phyloP scores from a whole-genome alignment of 2,329 filamentous ascomycete species.

The Calonectria multiphialidica region DNA sequence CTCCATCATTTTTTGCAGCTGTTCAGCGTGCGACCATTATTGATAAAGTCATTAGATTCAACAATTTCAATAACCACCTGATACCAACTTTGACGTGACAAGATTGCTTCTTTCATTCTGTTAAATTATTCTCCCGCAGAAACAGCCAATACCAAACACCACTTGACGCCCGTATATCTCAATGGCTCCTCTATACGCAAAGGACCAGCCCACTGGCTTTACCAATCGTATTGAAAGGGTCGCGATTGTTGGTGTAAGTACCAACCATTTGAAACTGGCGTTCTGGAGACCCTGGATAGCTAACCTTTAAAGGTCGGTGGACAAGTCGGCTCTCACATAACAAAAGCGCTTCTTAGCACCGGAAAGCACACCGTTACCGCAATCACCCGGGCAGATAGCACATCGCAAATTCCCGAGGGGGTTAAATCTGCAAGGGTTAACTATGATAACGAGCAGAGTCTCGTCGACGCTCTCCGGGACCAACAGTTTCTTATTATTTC shows the following conservation, averaged over 20 bases:
- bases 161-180: too few relatives aligned
- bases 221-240: conserved; percentile 53
- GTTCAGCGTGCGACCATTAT: too few relatives aligned
- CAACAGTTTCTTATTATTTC: conserved; percentile 69
- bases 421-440: conserved; percentile 56
- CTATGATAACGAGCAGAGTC: conserved; percentile 55
- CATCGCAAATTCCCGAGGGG: conserved; percentile 55
- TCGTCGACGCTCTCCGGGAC: conserved; percentile 62
- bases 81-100: too few relatives aligned
- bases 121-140: too few relatives aligned
- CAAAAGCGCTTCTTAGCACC: conserved; percentile 57
- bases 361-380: conserved; percentile 66
- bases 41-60: too few relatives aligned
- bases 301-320: conserved; percentile 20
- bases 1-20: too few relatives aligned
- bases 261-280: background rate
- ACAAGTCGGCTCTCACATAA: conserved; percentile 44
- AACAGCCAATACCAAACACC: too few relatives aligned
- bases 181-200: conserved; percentile 32
- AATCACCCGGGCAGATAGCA: conserved; percentile 60
- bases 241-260: conserved; percentile 58
- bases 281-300: too few relatives aligned
- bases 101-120: too few relatives aligned
- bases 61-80: too few relatives aligned
- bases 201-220: conserved; percentile 37